phyloP scores from a whole-genome alignment of 2,329 filamentous ascomycete genomes.

The Colletotrichum brevisporum region DNA sequence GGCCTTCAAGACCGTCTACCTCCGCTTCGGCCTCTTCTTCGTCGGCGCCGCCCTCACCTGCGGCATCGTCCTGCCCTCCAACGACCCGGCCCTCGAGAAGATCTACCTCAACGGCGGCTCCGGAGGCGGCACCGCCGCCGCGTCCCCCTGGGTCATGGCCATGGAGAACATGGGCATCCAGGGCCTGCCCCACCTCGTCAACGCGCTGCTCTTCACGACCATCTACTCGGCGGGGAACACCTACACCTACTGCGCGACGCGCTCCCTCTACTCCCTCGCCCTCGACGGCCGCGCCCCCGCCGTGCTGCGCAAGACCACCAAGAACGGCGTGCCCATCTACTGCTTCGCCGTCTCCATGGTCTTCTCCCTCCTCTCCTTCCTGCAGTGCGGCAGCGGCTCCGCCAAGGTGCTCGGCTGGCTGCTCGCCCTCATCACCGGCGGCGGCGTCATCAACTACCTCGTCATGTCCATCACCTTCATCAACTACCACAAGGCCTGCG shows the following conservation, averaged over 20 bases:
- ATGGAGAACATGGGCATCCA: slow-evolving; percentile 72
- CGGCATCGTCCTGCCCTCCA: slow-evolving; percentile 76
- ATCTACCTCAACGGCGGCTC: slow-evolving; percentile 70
- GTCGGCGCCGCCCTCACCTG: slow-evolving; percentile 75
- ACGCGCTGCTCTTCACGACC: slow-evolving; percentile 69
- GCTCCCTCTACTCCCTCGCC: slow-evolving; percentile 70
- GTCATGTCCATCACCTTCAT: slow-evolving; percentile 66
- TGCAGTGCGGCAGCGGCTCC: slow-evolving; percentile 55
- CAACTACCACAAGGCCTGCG: slow-evolving; percentile 73
- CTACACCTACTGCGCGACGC: slow-evolving; percentile 66
- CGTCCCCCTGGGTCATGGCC: slow-evolving; percentile 75
- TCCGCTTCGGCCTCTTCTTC: slow-evolving; percentile 68
- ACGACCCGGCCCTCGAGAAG: slow-evolving; percentile 69
- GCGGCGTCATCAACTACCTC: slow-evolving; percentile 40
- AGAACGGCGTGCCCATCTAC: slow-evolving; percentile 50
- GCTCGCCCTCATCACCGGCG: slow-evolving; percentile 74
- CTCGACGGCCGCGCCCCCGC: slow-evolving; percentile 66
- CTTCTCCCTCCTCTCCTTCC: slow-evolving; percentile 39
- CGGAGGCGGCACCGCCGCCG: slow-evolving; percentile 52
- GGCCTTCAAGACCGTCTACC: slow-evolving; percentile 72
- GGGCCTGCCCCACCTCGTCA: slow-evolving; percentile 75
- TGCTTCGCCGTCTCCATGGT: slow-evolving; percentile 39
- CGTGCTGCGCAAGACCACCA: slow-evolving; percentile 47
- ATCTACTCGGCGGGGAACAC: slow-evolving; percentile 75
- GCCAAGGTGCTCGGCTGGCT: slow-evolving; percentile 78